Percentiles rank a stretch among this genome's conserved stretches.
These are phyloP conservation scores for Arabis alpina DNA, from an alignment of 345 rosid species.

Conservation along the genomic window DNA sequence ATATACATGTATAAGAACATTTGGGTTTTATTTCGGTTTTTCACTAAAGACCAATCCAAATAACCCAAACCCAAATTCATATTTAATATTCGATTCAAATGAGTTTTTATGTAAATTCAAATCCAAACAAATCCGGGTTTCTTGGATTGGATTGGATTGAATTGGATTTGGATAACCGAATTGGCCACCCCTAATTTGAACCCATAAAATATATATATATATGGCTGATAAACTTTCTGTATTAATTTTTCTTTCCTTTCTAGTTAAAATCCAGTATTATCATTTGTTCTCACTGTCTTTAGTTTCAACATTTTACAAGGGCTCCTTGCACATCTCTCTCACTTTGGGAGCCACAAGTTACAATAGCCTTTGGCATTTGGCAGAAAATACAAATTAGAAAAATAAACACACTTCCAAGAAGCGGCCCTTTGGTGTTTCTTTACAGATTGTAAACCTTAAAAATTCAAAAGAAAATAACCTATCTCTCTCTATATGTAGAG, in stretches of 20 bases:
- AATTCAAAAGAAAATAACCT: conserved; percentile 21
- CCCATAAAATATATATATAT: neutral
- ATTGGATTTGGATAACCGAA: no score
- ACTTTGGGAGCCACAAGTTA: conserved; percentile 36
- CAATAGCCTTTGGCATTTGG: conserved; percentile 6
- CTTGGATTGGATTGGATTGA: no score
- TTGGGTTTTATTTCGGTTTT: no score
- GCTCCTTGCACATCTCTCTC: conserved; percentile 12
- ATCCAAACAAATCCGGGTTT: no score
- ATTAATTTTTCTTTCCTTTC: neutral
- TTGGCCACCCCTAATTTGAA: no score
- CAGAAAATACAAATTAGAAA: neutral
- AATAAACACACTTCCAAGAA: conserved; percentile 24
- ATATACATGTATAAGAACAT: no score
- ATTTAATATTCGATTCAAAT: no score
- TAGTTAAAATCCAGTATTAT: neutral
- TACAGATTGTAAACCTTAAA: conserved; percentile 11
- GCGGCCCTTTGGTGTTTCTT: conserved; percentile 40
- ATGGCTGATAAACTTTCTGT: neutral
- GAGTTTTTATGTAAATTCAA: no score
- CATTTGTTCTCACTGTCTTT: conserved; percentile 19
- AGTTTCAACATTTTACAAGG: conserved; percentile 35
- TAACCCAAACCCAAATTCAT: no score
- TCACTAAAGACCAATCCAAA: no score
- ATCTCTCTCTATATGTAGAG: conserved; percentile 5